Conservation (phyloP, 2,329 filamentous ascomycete genomes). For the Fulvia fulva region DNA sequence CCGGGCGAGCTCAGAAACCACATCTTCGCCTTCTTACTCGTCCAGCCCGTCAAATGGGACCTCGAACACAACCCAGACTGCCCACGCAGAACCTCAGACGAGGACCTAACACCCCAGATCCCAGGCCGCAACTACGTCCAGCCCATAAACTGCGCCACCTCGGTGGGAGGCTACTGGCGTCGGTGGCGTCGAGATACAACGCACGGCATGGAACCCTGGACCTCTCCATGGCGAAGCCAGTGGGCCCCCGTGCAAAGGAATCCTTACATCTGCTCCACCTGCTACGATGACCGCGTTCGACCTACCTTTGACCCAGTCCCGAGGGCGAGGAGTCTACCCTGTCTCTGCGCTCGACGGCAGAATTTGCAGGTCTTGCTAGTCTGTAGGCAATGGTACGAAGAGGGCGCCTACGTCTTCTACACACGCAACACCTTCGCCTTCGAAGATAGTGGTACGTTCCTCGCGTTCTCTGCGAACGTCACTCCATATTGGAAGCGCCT, state of each 20-base stretch:
- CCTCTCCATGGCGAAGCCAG: conserved; percentile 16
- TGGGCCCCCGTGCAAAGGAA: conserved; percentile 14
- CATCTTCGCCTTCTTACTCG: conserved; percentile 16
- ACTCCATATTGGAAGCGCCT: conserved; percentile 3
- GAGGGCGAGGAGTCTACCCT: conserved; percentile 7
- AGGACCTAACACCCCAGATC: background rate
- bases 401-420: conserved; percentile 17
- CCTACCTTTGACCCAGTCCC: conserved; percentile 5
- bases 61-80: conserved; percentile 6
- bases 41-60: conserved; percentile 16
- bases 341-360: conserved; percentile 17
- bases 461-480: background rate
- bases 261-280: conserved; percentile 17
- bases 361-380: conserved; percentile 18
- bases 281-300: conserved; percentile 14
- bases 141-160: background rate
- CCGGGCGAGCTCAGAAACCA: conserved; percentile 15
- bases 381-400: conserved; percentile 17
- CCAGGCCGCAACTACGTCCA: background rate
- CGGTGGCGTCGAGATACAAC: background rate
- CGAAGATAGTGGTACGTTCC: conserved; percentile 10
- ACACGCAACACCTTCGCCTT: conserved; percentile 20
- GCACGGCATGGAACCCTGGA: background rate
- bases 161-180: background rate
- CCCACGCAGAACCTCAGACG: background rate